Evolutionary conservation across 805 yeast species (phyloP).

Genomic region (Nakazawaea peltata): DNA sequence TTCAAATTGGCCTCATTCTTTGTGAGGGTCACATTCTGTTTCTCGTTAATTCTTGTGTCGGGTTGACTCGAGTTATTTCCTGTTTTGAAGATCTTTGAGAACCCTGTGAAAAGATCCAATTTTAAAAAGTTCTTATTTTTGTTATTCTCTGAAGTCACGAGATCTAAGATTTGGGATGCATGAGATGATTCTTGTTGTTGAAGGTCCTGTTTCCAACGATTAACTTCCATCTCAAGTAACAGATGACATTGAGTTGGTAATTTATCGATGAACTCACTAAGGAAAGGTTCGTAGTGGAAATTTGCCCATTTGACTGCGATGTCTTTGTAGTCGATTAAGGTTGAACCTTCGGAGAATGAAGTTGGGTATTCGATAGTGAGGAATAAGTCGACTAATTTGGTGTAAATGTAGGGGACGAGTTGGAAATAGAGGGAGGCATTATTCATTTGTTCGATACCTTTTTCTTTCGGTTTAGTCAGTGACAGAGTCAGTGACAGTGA

Average conservation of each 20-base stretch:
- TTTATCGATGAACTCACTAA: constrained; percentile 24
- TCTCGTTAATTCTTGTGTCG: constrained; percentile 13
- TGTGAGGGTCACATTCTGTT: constrained; percentile 30
- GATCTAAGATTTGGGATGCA: constrained; percentile 29
- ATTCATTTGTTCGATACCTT: constrained; percentile 15
- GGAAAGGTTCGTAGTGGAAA: constrained; percentile 25
- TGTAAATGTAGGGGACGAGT: constrained; percentile 25
- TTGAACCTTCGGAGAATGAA: not conserved
- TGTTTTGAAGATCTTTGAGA: constrained; percentile 51
- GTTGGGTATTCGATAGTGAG: constrained; percentile 19
- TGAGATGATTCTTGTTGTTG: constrained; percentile 27
- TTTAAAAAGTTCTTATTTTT: constrained; percentile 19
- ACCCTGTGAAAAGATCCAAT: constrained; percentile 52
- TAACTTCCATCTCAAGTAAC: constrained; percentile 21
- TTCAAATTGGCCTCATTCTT: constrained; percentile 78
- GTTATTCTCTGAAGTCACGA: constrained; percentile 13
- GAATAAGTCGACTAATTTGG: constrained; percentile 17
- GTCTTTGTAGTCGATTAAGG: constrained; percentile 19
- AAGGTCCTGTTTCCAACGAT: constrained; percentile 30
- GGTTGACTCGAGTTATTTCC: not conserved
- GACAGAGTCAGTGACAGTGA: no score
- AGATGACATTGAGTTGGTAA: constrained; percentile 25
- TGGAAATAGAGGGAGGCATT: constrained; percentile 26
- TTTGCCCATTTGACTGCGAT: constrained; percentile 23
- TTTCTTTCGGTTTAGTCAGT: no score